Base-by-base conservation (phyloP, 805 yeast genomes). In the Kodamaea laetipori region DNA sequence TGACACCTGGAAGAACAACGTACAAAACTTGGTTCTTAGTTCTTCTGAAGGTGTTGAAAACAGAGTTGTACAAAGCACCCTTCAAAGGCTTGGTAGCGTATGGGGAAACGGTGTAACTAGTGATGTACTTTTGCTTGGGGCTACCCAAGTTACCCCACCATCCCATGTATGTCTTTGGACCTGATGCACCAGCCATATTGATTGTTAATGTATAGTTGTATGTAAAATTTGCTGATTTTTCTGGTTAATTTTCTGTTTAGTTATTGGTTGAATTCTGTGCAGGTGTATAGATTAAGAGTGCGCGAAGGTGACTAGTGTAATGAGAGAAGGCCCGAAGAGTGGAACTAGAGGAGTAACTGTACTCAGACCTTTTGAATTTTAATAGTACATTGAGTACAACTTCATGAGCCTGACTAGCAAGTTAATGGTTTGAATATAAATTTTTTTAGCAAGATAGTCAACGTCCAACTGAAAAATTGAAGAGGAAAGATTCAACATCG, bases 141-240 rank as follows among this genome's bases (percentile, higher is more conserved):
- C 86, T 78, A 63, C 95, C 96, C 64, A 90, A 70, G 74, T 76
- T 69, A 64, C 97, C 97, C 97, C 97, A 90, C 97, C 97, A 90
- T 58, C 97, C 97, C 92, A 87, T 84, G 63, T 85, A 90, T 61
- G 89, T 64, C 57, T 78, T 80, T 58, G 84, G 82, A 57, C 80
- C 79, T 65, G 84, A 66, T 62, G 84, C 87, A 64, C 79, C 86
- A 64, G 78, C 86, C 89, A 84, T 84, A 60, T 32, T 46, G 43
- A 19, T 25, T 28, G 23, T 37, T 25, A 25, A 31, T 31, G 37
- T 25, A 28, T 19, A 32, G 37, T 19, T 30, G 15, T 16, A 32
- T 33, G 34, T 24, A 17, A 31, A 39, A 33, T 44, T 32, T 12
- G 30, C 37, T 37, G 18, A 38, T 15, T 32, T 44, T 26, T 34